Conservation (phyloP, 108 stramenopile genomes). For the Skeletonema marinoi region DNA sequence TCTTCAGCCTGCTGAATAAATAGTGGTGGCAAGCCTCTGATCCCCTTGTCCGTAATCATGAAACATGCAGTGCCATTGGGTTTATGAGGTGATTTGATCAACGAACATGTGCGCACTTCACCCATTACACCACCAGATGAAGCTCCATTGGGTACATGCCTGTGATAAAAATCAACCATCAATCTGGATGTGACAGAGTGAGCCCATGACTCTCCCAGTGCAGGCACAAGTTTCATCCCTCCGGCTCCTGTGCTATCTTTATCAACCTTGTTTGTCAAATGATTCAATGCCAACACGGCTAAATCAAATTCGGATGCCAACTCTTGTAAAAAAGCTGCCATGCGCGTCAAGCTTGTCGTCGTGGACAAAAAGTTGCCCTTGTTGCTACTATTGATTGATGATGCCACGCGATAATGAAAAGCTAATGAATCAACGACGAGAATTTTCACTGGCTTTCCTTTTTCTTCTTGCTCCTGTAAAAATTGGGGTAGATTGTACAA, state of each 20-base stretch:
- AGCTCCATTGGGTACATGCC: constrained; percentile 12
- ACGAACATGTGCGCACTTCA: constrained; percentile 49
- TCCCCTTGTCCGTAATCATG: constrained; percentile 60
- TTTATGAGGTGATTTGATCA: constrained; percentile 80
- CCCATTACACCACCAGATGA: background rate
- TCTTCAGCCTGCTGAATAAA: background rate
- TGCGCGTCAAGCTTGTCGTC: constrained; percentile 62
- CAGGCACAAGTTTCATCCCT: constrained; percentile 69
- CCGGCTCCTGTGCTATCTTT: constrained; percentile 19
- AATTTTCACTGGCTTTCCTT: constrained; percentile 61
- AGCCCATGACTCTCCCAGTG: constrained; percentile 95
- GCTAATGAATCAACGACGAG: constrained; percentile 93
- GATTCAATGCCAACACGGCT: constrained; percentile 92
- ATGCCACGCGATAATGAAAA: constrained; percentile 88
- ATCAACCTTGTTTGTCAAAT: constrained; percentile 89
- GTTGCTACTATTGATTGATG: constrained; percentile 1
- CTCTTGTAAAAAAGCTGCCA: constrained; percentile 74
- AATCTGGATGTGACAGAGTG: constrained; percentile 92
- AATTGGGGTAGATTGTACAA: constrained; percentile 60
- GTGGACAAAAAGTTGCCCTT: constrained; percentile 54
- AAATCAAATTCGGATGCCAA: constrained; percentile 66
- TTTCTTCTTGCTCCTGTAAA: constrained; percentile 41
- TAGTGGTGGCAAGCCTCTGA: constrained; percentile 46
- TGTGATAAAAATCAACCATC: constrained; percentile 50
- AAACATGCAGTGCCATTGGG: constrained; percentile 63